Percentiles rank a stretch among this genome's conserved stretches.
Conservation (phyloP, 352 stramenopile genomes). For the Blastocystis sp. region DNA sequence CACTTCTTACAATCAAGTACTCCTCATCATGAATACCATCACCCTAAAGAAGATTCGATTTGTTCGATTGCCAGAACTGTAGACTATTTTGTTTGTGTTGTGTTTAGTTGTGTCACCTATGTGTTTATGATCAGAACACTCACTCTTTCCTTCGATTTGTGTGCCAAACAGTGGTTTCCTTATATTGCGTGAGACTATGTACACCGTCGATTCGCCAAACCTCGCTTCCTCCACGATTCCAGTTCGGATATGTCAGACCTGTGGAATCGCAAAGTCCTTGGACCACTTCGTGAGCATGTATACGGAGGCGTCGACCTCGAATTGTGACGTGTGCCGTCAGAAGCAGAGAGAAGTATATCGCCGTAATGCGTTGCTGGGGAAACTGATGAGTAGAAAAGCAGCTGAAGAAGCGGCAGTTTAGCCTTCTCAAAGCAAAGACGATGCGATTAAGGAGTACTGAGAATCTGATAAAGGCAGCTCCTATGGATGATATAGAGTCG, state of each 20-base stretch:
- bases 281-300: slow-evolving; percentile 49
- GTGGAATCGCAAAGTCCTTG: neutral
- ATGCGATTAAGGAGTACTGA: neutral
- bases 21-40: no score
- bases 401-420: slow-evolving; percentile 24
- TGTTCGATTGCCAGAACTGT: slow-evolving; percentile 27
- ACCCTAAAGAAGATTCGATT: slow-evolving; percentile 3
- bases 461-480: no score
- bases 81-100: neutral
- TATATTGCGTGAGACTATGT: neutral
- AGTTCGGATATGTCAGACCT: slow-evolving; percentile 37
- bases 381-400: slow-evolving; percentile 18
- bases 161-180: neutral
- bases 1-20: no score
- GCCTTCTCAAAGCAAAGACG: neutral
- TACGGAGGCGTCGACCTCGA: slow-evolving; percentile 15
- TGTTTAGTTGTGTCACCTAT: neutral
- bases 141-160: neutral
- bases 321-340: slow-evolving; percentile 27
- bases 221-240: neutral
- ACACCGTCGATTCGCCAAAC: neutral
- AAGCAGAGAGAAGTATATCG: slow-evolving; percentile 31
- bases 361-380: neutral
- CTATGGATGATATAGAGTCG: no score
- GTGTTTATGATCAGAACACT: slow-evolving; percentile 17